Evolutionary conservation across 1,139 yeast genomes (phyloP), one percentile per base, ranked within the genome.

Genomic region (Pichia sp.): DNA sequence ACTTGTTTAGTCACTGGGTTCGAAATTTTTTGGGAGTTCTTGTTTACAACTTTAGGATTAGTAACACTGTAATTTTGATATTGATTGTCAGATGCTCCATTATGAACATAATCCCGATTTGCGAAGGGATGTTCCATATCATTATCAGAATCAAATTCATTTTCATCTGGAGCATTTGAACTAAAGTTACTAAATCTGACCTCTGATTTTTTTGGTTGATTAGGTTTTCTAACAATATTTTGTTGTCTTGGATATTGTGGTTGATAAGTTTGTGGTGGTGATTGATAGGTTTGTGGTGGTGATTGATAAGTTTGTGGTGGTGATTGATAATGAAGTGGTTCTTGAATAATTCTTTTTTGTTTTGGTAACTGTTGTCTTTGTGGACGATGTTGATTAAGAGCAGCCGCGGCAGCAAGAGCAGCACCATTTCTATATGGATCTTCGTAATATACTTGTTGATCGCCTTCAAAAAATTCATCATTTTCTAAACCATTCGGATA

Each of bases 341-440:
- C 22, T n/a, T n/a, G n/a, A 4, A n/a, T 15, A 11, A 3, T 15
- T 20, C n/a, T n/a, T n/a, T n/a, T n/a, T n/a, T n/a, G n/a, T n/a
- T n/a, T n/a, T n/a, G n/a, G n/a, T n/a, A n/a, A n/a, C n/a, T 15
- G 19, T 23, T 20, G 15, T 9, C 18, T 20, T 21, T 31, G 33
- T 22, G 22, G 26, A 18, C 14, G 30, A 27, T 16, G 31, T 1
- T 8, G 23, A 14, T 31, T 30, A 14, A 30, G 30, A 13, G 39
- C 43, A 3, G 37, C 46, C 21, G 40, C 40, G 0, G 46, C 46
- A 15, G 46, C 48, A 10, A n/a, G 11, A 2, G 45, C 45, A 4
- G 45, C 45, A 10, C 39, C 41, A 37, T 45, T 41, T 23, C 21
- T 33, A n/a, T n/a, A 5, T n/a, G 43, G 39, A 25, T 35, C 25